Evolutionary conservation across 1,284 basidiomycete genomes (phyloP).

Genomic region (Irpex sp.): DNA sequence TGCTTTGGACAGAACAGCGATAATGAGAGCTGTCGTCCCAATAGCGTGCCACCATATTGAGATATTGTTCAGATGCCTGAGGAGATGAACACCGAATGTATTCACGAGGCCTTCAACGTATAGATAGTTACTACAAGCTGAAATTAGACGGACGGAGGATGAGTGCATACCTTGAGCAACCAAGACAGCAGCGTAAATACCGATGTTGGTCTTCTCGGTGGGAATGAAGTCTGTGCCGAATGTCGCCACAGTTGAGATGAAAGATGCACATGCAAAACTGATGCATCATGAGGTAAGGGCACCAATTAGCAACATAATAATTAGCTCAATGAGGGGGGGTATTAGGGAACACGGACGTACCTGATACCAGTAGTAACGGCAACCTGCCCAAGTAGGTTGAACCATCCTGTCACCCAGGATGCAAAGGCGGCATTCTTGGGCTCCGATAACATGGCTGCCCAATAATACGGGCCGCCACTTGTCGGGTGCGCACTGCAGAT

Average conservation of each 20-base stretch:
- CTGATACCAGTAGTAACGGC: slow-evolving; percentile 75
- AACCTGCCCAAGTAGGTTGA: slow-evolving; percentile 74
- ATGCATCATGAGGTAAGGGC: too few relatives aligned
- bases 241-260: slow-evolving; percentile 61
- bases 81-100: slow-evolving; percentile 64
- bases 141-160: neutral
- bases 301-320: too few relatives aligned
- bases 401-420: slow-evolving; percentile 73
- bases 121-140: too few relatives aligned
- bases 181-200: slow-evolving; percentile 70
- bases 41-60: slow-evolving; percentile 73
- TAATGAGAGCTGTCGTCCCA: slow-evolving; percentile 62
- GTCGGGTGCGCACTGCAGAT: slow-evolving; percentile 74
- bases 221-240: slow-evolving; percentile 57
- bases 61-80: slow-evolving; percentile 67
- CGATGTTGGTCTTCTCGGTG: slow-evolving; percentile 56
- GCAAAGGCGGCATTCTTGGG: slow-evolving; percentile 54
- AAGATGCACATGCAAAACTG: slow-evolving; percentile 67
- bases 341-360: slow-evolving; percentile 24
- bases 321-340: neutral
- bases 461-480: slow-evolving; percentile 72
- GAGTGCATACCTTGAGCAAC: slow-evolving; percentile 45
- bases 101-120: slow-evolving; percentile 49
- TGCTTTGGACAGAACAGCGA: slow-evolving; percentile 66
- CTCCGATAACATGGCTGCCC: slow-evolving; percentile 68